A percentile compares a stretch with the other conserved stretches of the same genome.
phyloP scores from a whole-genome alignment of 768 basidiomycete species.

The Panaeolus papilionaceus region DNA sequence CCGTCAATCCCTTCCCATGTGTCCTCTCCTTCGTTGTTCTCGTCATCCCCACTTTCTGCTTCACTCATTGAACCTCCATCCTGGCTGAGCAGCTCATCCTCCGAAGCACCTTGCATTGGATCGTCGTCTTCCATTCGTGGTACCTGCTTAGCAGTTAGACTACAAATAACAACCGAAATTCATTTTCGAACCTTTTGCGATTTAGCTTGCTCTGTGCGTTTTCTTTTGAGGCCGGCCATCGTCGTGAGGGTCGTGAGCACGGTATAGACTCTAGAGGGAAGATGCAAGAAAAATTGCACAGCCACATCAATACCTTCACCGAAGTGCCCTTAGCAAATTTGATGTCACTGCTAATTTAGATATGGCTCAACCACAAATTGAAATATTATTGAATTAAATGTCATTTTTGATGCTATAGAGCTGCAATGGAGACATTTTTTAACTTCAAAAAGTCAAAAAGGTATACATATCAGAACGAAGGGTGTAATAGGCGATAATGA shows the following conservation, averaged over 20 bases:
- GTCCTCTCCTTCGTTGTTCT: slow-evolving; percentile 28
- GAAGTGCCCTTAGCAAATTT: slow-evolving; percentile 9
- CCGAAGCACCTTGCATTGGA: slow-evolving; percentile 11
- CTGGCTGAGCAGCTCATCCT: slow-evolving; percentile 15
- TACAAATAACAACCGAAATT: background rate
- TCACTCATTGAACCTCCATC: slow-evolving; percentile 21
- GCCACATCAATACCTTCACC: slow-evolving; percentile 32
- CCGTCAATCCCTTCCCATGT: slow-evolving; percentile 37
- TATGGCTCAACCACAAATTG: background rate
- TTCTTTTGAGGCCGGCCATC: slow-evolving; percentile 38
- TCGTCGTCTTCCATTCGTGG: slow-evolving; percentile 21
- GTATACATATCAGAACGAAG: background rate
- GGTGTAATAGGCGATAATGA: background rate
- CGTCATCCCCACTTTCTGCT: slow-evolving; percentile 22
- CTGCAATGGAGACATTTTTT: background rate
- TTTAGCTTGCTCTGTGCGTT: slow-evolving; percentile 27
- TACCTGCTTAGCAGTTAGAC: slow-evolving; percentile 14
- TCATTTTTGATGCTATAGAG: too few species aligned
- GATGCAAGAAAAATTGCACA: slow-evolving; percentile 38
- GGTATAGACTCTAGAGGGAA: slow-evolving; percentile 16
- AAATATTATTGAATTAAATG: too few species aligned
- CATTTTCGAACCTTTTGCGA: slow-evolving; percentile 30
- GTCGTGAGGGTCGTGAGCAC: slow-evolving; percentile 12
- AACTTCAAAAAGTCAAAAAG: background rate
- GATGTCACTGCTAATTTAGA: background rate